Evolutionary conservation across 768 basidiomycete species (phyloP).

Genomic region (Lactifluus subvellereus): DNA sequence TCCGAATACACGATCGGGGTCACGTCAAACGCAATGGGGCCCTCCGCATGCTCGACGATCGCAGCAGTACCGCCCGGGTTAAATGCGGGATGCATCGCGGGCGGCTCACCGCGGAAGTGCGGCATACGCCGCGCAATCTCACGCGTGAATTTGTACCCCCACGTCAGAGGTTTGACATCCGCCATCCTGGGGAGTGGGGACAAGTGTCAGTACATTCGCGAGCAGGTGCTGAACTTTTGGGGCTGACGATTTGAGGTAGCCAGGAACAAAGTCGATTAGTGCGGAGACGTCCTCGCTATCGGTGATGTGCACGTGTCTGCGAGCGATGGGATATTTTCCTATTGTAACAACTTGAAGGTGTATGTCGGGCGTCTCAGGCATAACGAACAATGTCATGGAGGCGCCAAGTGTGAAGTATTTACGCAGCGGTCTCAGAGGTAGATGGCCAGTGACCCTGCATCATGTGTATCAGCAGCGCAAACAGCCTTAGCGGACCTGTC

Average conservation of each 20-base stretch:
- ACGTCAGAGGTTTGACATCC: conserved; percentile 39
- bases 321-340: conserved; percentile 24
- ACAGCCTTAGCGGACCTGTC: background rate
- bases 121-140: conserved; percentile 53
- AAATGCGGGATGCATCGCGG: conserved; percentile 31
- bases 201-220: background rate
- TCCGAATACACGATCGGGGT: conserved; percentile 32
- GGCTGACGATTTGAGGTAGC: conserved; percentile 25
- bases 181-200: conserved; percentile 24
- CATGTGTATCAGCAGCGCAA: background rate
- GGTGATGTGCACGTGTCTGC: conserved; percentile 27
- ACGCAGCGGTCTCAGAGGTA: background rate
- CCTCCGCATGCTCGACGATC: conserved; percentile 10
- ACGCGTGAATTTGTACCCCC: conserved; percentile 50
- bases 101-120: conserved; percentile 34
- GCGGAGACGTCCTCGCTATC: conserved; percentile 24
- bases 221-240: too few relatives aligned
- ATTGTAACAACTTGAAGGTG: background rate
- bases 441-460: background rate
- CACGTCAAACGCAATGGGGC: conserved; percentile 27
- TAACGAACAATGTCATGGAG: background rate
- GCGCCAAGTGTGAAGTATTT: conserved; percentile 25
- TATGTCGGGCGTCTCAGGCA: background rate
- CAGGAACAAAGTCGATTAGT: conserved; percentile 26
- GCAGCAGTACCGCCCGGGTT: conserved; percentile 29